Conservation (phyloP, 75 land plant species). For the Larix kaempferi region DNA sequence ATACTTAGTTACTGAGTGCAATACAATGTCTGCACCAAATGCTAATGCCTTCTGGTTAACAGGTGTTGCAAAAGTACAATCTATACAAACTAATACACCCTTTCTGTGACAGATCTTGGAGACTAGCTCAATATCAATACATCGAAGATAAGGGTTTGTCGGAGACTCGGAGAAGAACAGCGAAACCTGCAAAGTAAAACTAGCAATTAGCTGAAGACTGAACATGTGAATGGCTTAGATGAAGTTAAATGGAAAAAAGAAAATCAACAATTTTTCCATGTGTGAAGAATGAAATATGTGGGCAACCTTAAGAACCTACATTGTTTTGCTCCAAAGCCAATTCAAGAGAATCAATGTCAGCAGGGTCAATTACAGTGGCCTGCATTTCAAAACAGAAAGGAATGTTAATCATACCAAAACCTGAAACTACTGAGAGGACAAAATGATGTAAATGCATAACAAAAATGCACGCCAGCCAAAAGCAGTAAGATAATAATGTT, state of each 20-base stretch:
- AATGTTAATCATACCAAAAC: background rate
- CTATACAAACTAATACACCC: slow-evolving; percentile 90
- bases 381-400: slow-evolving; percentile 26
- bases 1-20: slow-evolving; percentile 95
- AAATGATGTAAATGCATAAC: background rate
- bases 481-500: too few relatives aligned
- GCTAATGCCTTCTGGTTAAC: slow-evolving; percentile 91
- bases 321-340: slow-evolving; percentile 61
- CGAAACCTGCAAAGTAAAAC: slow-evolving; percentile 61
- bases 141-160: slow-evolving; percentile 94
- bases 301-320: slow-evolving; percentile 32
- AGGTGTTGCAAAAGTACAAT: slow-evolving; percentile 98
- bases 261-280: background rate
- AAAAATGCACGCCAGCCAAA: background rate
- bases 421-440: too few relatives aligned
- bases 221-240: background rate
- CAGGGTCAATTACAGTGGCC: slow-evolving; percentile 92
- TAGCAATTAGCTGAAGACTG: slow-evolving; percentile 6
- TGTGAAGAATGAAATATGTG: background rate
- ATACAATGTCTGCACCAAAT: slow-evolving; percentile 90
- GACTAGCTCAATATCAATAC: slow-evolving; percentile 88
- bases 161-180: slow-evolving; percentile 99
- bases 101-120: slow-evolving; percentile 83
- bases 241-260: slow-evolving; percentile 4
- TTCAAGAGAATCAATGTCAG: slow-evolving; percentile 72